Conservation (phyloP, 768 basidiomycete genomes). For the Roridomyces roridus region DNA sequence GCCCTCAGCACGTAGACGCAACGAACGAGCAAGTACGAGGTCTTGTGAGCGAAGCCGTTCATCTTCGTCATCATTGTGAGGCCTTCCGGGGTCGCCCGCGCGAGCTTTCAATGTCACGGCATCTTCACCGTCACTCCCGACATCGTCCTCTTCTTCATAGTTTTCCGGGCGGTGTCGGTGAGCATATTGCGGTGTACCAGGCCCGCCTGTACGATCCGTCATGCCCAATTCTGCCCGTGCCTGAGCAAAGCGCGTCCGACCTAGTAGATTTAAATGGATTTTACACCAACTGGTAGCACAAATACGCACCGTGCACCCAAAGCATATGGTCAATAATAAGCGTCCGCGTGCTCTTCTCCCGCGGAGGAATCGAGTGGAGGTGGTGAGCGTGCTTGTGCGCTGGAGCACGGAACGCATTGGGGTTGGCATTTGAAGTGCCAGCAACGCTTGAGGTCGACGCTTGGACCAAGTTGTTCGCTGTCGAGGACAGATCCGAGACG, state of each 20-base stretch:
- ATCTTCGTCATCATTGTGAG: constrained; percentile 65
- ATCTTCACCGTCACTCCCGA: constrained; percentile 69
- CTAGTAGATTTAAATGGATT: constrained; percentile 33
- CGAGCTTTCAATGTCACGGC: constrained; percentile 56
- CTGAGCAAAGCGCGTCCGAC: constrained; percentile 80
- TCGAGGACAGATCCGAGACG: constrained; percentile 19
- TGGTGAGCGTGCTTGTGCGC: constrained; percentile 92
- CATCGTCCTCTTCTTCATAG: constrained; percentile 77
- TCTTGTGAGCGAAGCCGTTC: constrained; percentile 63
- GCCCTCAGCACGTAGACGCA: constrained; percentile 78
- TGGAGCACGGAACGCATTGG: constrained; percentile 62
- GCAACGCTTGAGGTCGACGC: constrained; percentile 4
- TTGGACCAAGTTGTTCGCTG: constrained; percentile 21
- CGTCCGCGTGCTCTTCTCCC: constrained; percentile 89
- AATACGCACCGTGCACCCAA: constrained; percentile 70
- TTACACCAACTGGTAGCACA: neutral
- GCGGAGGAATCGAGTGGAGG: constrained; percentile 83
- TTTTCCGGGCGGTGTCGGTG: constrained; percentile 76
- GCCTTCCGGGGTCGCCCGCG: constrained; percentile 48
- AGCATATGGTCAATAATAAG: constrained; percentile 89
- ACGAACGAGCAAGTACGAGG: constrained; percentile 62
- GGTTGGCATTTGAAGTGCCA: constrained; percentile 10
- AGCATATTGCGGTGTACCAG: constrained; percentile 61
- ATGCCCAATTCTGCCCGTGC: constrained; percentile 86
- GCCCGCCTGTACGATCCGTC: constrained; percentile 80